Evolutionary conservation across 2,329 filamentous ascomycete genomes (phyloP), one percentile per base, ranked within the genome.

Genomic region (Claviceps sp.): DNA sequence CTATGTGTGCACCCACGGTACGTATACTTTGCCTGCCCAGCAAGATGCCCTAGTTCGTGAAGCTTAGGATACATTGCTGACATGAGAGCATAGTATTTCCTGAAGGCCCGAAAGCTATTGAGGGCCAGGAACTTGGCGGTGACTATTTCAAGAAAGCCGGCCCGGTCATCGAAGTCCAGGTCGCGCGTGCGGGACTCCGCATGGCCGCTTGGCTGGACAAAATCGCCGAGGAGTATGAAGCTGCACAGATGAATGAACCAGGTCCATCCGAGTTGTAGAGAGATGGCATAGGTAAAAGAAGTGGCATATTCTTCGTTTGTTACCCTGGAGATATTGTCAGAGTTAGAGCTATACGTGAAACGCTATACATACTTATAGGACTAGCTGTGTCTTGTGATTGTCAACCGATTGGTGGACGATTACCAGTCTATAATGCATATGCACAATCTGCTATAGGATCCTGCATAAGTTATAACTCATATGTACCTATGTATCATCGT

Each of bases 151-250:
- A 79, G 36, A 73, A 71, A 36, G 82, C 81, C 2, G 77, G 76
- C n/a, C 78, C 76, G 20, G 76, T 82, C 52, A 71, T 87, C 45
- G 80, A 87, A 64, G 62, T 77, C 53, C 79, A 84, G 62, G 72
- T 88, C 54, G 84, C 83, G 7, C 78, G 77, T 56, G 85, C 80
- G 4, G 85, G 85, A 11, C 85, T 80, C 63, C 75, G 85, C 47
- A 72, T 88, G 62, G 84, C 79, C 2, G 75, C 75, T 20, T 86
- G 80, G 80, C 66, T 86, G 54, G 82, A 86, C 60, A 67, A 74
- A 58, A 80, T 85, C 59, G 78, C 71, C 8, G 66, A 71, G n/a
- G 61, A 59, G 26, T 67, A 62, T 55, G 53, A 58, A 34, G 53
- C 56, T 20, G 60, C 52, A 34, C 57, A 52, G 53, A 56, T 48